These are phyloP conservation scores for Mucor circinelloides DNA, from an alignment of 371 early-diverging fungal species.

Conservation along the genomic window DNA sequence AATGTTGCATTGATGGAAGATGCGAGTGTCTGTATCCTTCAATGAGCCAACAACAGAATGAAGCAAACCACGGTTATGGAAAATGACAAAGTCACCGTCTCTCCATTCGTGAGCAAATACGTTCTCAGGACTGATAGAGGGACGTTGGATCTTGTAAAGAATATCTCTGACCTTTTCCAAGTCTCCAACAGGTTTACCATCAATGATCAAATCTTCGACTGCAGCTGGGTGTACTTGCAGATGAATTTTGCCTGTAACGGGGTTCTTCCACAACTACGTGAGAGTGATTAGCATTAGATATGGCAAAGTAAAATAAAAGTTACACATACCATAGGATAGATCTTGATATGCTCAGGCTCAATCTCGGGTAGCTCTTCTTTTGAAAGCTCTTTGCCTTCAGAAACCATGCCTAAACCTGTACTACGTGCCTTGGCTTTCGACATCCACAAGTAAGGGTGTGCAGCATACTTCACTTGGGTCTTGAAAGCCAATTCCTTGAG, in stretches of 20 bases:
- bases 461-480: conserved; percentile 51
- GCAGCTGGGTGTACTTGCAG: conserved; percentile 53
- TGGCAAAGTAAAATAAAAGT: too few relatives aligned
- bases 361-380: conserved; percentile 43
- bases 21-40: conserved; percentile 41
- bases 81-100: conserved; percentile 53
- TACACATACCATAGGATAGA: conserved; percentile 54
- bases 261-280: conserved; percentile 51
- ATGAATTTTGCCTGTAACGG: conserved; percentile 52
- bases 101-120: conserved; percentile 53
- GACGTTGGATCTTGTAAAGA: conserved; percentile 47
- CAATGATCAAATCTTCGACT: conserved; percentile 51
- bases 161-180: conserved; percentile 47
- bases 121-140: conserved; percentile 51
- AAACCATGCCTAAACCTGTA: conserved; percentile 50
- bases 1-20: conserved; percentile 55
- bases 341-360: conserved; percentile 43
- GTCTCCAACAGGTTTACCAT: conserved; percentile 52
- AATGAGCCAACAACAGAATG: conserved; percentile 52
- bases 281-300: too few relatives aligned
- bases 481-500: conserved; percentile 51
- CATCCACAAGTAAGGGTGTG: conserved; percentile 56
- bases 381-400: conserved; percentile 44
- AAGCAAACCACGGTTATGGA: conserved; percentile 53
- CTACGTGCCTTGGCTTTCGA: conserved; percentile 45